phyloP scores from a whole-genome alignment of 1,284 basidiomycete genomes.

The Leccinum solheimii region DNA sequence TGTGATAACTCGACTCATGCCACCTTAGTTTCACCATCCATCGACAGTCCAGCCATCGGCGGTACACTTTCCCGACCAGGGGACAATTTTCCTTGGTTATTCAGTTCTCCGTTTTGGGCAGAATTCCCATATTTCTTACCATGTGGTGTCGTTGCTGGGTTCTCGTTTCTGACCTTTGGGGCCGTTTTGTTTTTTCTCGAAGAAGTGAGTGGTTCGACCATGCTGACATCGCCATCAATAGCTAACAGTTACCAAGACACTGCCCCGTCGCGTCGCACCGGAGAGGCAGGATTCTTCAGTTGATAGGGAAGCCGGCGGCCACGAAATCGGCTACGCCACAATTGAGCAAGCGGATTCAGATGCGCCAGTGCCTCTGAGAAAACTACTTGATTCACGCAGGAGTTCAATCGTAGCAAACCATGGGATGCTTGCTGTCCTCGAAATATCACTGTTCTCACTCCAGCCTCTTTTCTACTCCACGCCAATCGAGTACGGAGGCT shows the following conservation, averaged over 20 bases:
- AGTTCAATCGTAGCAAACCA: slow-evolving; percentile 59
- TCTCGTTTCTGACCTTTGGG: slow-evolving; percentile 35
- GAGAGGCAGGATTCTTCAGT: slow-evolving; percentile 15
- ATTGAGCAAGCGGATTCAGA: slow-evolving; percentile 20
- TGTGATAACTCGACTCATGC: neutral
- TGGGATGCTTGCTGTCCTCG: slow-evolving; percentile 54
- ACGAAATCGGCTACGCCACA: slow-evolving; percentile 20
- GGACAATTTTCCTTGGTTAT: slow-evolving; percentile 47
- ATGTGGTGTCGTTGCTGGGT: slow-evolving; percentile 43
- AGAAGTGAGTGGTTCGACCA: slow-evolving; percentile 41
- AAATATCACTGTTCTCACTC: slow-evolving; percentile 55
- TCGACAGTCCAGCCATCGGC: slow-evolving; percentile 47
- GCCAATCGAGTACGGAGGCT: slow-evolving; percentile 56
- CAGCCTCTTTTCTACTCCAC: slow-evolving; percentile 65
- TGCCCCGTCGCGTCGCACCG: slow-evolving; percentile 11
- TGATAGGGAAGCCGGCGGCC: slow-evolving; percentile 17
- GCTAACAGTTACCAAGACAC: slow-evolving; percentile 20
- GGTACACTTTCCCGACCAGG: slow-evolving; percentile 49
- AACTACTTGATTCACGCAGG: slow-evolving; percentile 5
- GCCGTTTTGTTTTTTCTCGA: slow-evolving; percentile 44
- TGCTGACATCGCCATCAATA: neutral
- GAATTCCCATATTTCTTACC: slow-evolving; percentile 58
- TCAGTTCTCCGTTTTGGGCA: slow-evolving; percentile 48
- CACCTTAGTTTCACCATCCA: neutral
- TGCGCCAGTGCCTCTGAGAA: slow-evolving; percentile 41